Conservation (phyloP, 768 basidiomycete genomes). For the Mycena kentingensis region DNA sequence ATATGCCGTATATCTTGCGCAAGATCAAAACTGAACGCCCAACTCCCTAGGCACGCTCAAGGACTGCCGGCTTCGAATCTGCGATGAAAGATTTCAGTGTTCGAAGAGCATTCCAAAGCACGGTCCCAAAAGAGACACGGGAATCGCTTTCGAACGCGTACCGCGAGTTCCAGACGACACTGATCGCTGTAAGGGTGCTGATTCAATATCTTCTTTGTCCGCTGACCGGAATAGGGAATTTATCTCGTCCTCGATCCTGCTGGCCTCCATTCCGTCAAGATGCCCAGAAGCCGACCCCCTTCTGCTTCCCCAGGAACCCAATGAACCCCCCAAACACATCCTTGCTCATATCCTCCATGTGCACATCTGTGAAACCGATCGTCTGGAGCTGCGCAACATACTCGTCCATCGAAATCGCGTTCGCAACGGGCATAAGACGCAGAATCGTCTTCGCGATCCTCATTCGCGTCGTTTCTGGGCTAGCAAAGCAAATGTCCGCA, state of each 20-base stretch:
- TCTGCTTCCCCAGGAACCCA: slow-evolving; percentile 46
- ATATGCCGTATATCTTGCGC: slow-evolving; percentile 87
- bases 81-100: slow-evolving; percentile 86
- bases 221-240: too few relatives aligned
- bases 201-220: too few relatives aligned
- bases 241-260: slow-evolving; percentile 80
- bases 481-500: slow-evolving; percentile 62
- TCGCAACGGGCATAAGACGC: slow-evolving; percentile 48
- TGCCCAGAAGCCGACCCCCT: slow-evolving; percentile 45
- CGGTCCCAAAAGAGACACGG: slow-evolving; percentile 61
- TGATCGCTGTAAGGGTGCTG: slow-evolving; percentile 63
- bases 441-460: slow-evolving; percentile 36
- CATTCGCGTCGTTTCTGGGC: slow-evolving; percentile 26
- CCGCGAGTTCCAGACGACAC: slow-evolving; percentile 84
- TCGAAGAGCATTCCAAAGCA: slow-evolving; percentile 65
- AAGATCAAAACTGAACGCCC: slow-evolving; percentile 73
- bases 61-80: slow-evolving; percentile 87
- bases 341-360: slow-evolving; percentile 56
- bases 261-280: slow-evolving; percentile 63
- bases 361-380: slow-evolving; percentile 55
- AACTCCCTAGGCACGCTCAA: slow-evolving; percentile 63
- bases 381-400: slow-evolving; percentile 47
- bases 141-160: slow-evolving; percentile 80
- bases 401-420: slow-evolving; percentile 47
- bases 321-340: slow-evolving; percentile 63